These are phyloP conservation scores for Alternaria sp. DNA, from an alignment of 2,329 filamentous ascomycete genomes.

Conservation along the genomic window DNA sequence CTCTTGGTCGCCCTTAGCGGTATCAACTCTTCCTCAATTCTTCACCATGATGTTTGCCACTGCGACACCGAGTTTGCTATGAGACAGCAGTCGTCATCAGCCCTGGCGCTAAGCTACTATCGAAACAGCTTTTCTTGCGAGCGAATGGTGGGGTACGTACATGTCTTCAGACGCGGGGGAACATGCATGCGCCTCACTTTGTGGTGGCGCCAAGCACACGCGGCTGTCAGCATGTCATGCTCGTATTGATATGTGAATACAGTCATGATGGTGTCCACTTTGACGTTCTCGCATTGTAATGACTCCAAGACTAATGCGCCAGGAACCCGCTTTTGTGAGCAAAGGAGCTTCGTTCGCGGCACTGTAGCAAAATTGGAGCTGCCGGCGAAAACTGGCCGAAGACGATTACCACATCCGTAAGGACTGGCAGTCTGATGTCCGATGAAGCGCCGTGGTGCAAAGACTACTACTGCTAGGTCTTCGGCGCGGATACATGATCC, in stretches of 20 bases:
- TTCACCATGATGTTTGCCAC: not conserved
- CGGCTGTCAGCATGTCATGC: not conserved
- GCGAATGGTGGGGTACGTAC: not conserved
- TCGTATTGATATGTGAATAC: not conserved
- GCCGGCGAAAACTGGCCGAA: not conserved
- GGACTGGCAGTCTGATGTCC: not conserved
- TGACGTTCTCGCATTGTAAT: not conserved
- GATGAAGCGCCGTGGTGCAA: not conserved
- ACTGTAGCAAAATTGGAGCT: not conserved
- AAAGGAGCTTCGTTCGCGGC: not conserved
- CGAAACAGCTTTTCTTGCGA: not conserved
- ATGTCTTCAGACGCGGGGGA: not conserved
- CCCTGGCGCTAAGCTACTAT: not conserved
- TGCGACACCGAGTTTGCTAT: not conserved
- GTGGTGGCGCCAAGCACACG: not conserved
- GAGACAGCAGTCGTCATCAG: not conserved
- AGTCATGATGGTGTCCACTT: not conserved
- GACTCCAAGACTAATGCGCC: not conserved
- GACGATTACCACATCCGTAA: not conserved
- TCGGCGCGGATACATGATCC: no score
- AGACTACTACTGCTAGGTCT: not conserved
- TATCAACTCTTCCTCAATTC: not conserved
- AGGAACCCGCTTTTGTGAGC: not conserved
- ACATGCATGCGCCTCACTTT: not conserved
- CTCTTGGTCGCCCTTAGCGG: not conserved